These are phyloP conservation scores for Penstemon davidsonii DNA, from an alignment of 257 asterid species.

Conservation along the genomic window DNA sequence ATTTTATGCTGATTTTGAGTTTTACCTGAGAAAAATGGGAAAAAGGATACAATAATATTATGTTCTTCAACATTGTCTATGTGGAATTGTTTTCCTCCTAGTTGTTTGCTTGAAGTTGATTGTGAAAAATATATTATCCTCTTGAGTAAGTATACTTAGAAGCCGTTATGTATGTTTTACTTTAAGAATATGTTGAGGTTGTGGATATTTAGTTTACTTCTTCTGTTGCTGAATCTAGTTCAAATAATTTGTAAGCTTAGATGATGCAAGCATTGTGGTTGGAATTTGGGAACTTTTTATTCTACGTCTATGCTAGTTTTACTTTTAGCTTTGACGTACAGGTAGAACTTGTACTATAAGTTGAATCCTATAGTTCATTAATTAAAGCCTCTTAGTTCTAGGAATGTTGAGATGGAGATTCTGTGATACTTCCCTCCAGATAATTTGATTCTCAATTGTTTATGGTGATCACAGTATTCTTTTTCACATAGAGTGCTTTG, in stretches of 20 bases:
- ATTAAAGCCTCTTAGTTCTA: not conserved
- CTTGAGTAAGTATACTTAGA: not conserved
- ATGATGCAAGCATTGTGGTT: not conserved
- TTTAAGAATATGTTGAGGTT: conserved; percentile 7
- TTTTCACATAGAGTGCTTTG: not conserved
- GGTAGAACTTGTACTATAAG: no score
- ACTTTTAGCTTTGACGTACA: no score
- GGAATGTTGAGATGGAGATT: conserved; percentile 7
- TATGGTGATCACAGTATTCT: not conserved
- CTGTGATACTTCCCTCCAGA: not conserved
- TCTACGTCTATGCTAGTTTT: not conserved
- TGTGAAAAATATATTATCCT: no score
- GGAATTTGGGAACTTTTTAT: not conserved
- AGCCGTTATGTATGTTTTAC: not conserved
- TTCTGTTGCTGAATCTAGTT: not conserved
- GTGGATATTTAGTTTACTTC: not conserved
- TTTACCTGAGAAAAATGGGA: not conserved
- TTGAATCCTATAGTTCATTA: not conserved
- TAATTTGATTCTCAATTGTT: not conserved
- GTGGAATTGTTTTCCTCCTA: not conserved
- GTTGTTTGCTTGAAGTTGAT: no score
- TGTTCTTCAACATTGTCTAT: not conserved
- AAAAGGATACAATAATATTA: no score
- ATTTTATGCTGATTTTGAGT: conserved; percentile 14
- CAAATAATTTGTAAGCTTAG: no score